Percentiles rank a stretch among this genome's conserved stretches.
These are phyloP conservation scores for Cucurbita argyrosperma DNA, from an alignment of 306 rosid genomes.

Conservation along the genomic window DNA sequence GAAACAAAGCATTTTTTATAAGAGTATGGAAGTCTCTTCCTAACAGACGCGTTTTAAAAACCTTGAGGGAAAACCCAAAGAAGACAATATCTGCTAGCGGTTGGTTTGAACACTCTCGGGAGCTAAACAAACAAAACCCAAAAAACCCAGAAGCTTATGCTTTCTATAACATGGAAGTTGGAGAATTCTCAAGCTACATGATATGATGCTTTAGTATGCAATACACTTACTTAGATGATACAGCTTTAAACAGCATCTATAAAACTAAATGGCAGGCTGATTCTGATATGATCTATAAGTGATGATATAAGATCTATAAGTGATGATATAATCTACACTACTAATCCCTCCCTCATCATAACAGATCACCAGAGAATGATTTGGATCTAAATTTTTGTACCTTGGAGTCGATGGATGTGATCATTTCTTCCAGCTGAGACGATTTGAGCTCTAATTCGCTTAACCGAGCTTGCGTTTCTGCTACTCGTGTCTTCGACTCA, in stretches of 20 bases:
- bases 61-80: no score
- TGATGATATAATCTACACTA: neutral
- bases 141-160: neutral
- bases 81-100: no score
- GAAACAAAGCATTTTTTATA: no score
- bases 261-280: neutral
- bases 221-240: neutral
- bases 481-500: constrained; percentile 27
- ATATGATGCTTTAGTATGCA: neutral
- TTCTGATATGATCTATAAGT: neutral
- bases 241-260: neutral
- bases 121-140: neutral
- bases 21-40: no score
- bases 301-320: neutral
- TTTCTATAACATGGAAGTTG: neutral
- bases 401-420: constrained; percentile 35
- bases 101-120: no score
- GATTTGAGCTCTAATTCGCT: constrained; percentile 46
- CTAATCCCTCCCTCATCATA: constrained; percentile 11
- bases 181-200: neutral
- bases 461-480: constrained; percentile 38
- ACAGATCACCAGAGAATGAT: constrained; percentile 38
- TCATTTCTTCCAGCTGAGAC: constrained; percentile 23
- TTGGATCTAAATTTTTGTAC: constrained; percentile 29
- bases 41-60: no score